Percentiles rank a stretch among this genome's conserved stretches.
These are phyloP conservation scores for Cardamine chenopodiifolia DNA, from an alignment of 345 rosid genomes.

Conservation along the genomic window DNA sequence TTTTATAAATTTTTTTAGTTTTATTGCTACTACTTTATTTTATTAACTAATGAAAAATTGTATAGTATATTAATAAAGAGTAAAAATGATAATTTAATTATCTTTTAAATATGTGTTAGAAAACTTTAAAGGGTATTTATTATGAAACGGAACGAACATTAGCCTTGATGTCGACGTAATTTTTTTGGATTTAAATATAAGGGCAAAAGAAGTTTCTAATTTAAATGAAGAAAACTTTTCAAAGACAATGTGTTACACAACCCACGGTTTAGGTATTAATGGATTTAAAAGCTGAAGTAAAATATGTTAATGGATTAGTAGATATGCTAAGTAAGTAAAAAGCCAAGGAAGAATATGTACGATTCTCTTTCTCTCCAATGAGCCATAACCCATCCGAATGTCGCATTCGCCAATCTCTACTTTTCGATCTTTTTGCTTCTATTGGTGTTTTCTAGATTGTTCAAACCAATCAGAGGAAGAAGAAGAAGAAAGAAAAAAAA, in stretches of 20 bases:
- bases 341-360: conserved; percentile 31
- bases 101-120: too few species aligned
- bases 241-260: conserved; percentile 12
- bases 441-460: conserved; percentile 24
- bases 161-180: not conserved
- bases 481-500: not conserved
- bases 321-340: conserved; percentile 19
- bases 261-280: conserved; percentile 8
- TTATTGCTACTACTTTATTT: too few species aligned
- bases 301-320: conserved; percentile 1
- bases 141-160: not conserved
- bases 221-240: conserved; percentile 8
- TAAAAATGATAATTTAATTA: too few species aligned
- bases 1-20: too few species aligned
- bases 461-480: conserved; percentile 31
- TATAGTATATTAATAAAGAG: too few species aligned
- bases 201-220: conserved; percentile 21
- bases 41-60: too few species aligned
- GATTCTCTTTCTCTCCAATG: conserved; percentile 7
- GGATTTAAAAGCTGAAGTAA: conserved; percentile 12
- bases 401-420: conserved; percentile 25
- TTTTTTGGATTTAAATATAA: not conserved
- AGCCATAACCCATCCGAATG: conserved; percentile 24
- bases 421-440: conserved; percentile 28
- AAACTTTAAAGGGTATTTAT: too few species aligned